Percentiles rank a stretch among this genome's conserved stretches.
These are phyloP conservation scores for Truncatella angustata DNA, from an alignment of 2,329 filamentous ascomycete species.

Conservation along the genomic window DNA sequence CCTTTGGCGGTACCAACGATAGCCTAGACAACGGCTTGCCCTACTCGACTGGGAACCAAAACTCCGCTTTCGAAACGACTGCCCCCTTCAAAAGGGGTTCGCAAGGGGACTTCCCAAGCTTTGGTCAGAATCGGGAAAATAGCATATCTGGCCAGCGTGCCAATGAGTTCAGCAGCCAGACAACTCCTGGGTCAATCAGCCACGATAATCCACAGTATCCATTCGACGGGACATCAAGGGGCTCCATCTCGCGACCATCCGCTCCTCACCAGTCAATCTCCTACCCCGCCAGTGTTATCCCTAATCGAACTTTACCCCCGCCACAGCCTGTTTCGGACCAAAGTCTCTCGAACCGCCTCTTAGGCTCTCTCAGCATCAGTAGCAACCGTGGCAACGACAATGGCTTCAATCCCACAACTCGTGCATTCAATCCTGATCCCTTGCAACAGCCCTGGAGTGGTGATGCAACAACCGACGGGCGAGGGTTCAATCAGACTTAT, in stretches of 20 bases:
- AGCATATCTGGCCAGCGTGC: slow-evolving; percentile 19
- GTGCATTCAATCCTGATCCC: slow-evolving; percentile 47
- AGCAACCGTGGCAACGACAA: slow-evolving; percentile 20
- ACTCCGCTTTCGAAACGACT: slow-evolving; percentile 14
- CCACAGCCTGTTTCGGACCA: slow-evolving; percentile 28
- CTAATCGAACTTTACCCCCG: slow-evolving; percentile 12
- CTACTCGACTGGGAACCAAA: slow-evolving; percentile 20
- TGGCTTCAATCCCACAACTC: slow-evolving; percentile 19
- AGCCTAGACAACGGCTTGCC: slow-evolving; percentile 26
- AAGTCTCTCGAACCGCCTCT: slow-evolving; percentile 34
- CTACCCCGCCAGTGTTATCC: slow-evolving; percentile 41
- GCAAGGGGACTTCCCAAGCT: slow-evolving; percentile 37
- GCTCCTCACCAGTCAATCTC: slow-evolving; percentile 44
- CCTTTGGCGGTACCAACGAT: neutral
- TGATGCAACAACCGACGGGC: slow-evolving; percentile 22
- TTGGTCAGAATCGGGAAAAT: slow-evolving; percentile 22
- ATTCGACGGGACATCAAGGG: slow-evolving; percentile 3
- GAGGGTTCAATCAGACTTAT: slow-evolving; percentile 21
- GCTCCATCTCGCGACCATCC: slow-evolving; percentile 36
- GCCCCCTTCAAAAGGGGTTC: slow-evolving; percentile 29
- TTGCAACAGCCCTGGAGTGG: slow-evolving; percentile 44
- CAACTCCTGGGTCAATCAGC: slow-evolving; percentile 16
- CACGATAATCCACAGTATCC: slow-evolving; percentile 9
- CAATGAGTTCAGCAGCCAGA: slow-evolving; percentile 32
- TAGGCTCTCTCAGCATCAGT: slow-evolving; percentile 33